Percentiles rank a stretch among this genome's conserved stretches.
These are phyloP conservation scores for Fusarium sublunatum DNA, from an alignment of 2,329 filamentous ascomycete genomes.

Conservation along the genomic window DNA sequence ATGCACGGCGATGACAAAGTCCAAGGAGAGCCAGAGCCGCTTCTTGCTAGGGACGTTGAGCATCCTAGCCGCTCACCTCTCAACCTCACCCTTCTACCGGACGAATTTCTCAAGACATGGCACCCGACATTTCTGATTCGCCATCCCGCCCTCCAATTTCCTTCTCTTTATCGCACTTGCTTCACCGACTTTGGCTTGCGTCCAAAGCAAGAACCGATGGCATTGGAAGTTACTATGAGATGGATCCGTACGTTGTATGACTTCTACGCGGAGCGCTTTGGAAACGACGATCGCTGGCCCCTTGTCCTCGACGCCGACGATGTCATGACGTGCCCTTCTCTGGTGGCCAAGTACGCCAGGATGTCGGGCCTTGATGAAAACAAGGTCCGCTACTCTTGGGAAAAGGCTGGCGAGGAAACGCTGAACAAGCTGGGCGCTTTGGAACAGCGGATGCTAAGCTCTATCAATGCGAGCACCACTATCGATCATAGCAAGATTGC, in stretches of 20 bases:
- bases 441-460: conserved; percentile 31
- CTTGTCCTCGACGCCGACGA: conserved; percentile 38
- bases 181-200: conserved; percentile 3
- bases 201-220: conserved; percentile 5
- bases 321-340: conserved; percentile 25
- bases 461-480: conserved; percentile 27
- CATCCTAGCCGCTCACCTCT: conserved; percentile 25
- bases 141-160: conserved; percentile 27
- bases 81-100: conserved; percentile 35
- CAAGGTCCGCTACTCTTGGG: conserved; percentile 28
- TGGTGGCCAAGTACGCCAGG: conserved; percentile 27
- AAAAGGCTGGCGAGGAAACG: conserved; percentile 3
- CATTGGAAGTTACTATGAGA: conserved; percentile 21
- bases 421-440: conserved; percentile 1
- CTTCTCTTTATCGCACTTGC: conserved; percentile 34
- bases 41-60: background rate
- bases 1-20: background rate
- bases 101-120: conserved; percentile 41
- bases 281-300: conserved; percentile 27
- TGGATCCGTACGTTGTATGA: conserved; percentile 33
- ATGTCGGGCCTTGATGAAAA: conserved; percentile 24
- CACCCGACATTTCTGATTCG: conserved; percentile 39
- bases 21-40: conserved; percentile 4
- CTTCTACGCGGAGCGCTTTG: conserved; percentile 24
- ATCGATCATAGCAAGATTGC: conserved; percentile 28